phyloP scores from a whole-genome alignment of 805 yeast genomes.

The Metschnikowia noctiluminum region DNA sequence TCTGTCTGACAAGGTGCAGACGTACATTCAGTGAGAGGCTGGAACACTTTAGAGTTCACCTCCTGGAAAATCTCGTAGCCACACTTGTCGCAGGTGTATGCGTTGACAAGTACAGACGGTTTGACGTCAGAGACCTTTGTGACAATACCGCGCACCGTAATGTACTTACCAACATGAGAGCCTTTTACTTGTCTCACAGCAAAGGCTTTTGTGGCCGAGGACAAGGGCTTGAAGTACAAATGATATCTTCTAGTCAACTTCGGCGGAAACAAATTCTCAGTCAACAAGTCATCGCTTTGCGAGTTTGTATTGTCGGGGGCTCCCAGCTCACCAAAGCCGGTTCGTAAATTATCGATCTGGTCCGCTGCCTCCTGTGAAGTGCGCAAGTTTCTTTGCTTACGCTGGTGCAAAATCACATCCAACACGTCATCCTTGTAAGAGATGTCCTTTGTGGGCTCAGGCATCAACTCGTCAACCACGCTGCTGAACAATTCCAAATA shows the following conservation, averaged over 20 bases:
- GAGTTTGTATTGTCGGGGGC: conserved; percentile 20
- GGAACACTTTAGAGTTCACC: conserved; percentile 76
- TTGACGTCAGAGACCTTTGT: conserved; percentile 96
- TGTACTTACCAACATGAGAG: conserved; percentile 73
- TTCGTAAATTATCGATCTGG: conserved; percentile 47
- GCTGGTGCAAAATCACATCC: conserved; percentile 88
- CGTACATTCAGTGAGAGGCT: conserved; percentile 85
- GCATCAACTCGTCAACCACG: conserved; percentile 78
- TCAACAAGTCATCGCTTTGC: conserved; percentile 12
- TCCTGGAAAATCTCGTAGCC: conserved; percentile 97
- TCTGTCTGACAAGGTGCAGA: conserved; percentile 76
- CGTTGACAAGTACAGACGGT: conserved; percentile 86
- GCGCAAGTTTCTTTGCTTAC: conserved; percentile 77
- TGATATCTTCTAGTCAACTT: conserved; percentile 82
- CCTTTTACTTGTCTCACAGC: conserved; percentile 93
- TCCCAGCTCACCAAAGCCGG: conserved; percentile 27
- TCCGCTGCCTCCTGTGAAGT: conserved; percentile 63
- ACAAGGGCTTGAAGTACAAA: conserved; percentile 80
- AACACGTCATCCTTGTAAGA: conserved; percentile 83
- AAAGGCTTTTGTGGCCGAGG: conserved; percentile 52
- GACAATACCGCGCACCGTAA: conserved; percentile 90
- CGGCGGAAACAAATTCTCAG: conserved; percentile 70
- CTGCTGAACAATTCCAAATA: conserved; percentile 73
- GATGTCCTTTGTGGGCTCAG: conserved; percentile 79
- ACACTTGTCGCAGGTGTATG: conserved; percentile 96